phyloP scores from a whole-genome alignment of 139 green algal genomes.

The Chlorella sp. region DNA sequence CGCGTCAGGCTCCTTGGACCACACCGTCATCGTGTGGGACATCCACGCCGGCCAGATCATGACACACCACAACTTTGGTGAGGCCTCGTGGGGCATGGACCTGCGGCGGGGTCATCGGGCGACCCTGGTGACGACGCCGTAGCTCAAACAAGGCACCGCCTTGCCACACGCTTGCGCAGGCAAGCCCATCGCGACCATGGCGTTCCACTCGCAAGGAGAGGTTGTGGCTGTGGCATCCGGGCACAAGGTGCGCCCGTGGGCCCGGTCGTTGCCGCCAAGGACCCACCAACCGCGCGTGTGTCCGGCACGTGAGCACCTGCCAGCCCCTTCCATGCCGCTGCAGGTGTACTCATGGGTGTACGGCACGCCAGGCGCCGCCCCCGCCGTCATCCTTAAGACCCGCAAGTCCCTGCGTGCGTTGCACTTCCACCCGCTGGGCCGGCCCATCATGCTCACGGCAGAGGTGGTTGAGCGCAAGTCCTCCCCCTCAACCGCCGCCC shows the following conservation, averaged over 20 bases:
- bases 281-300: too few species aligned
- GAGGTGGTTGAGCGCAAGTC: slow-evolving; percentile 51
- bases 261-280: too few species aligned
- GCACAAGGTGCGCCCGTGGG: slow-evolving; percentile 53
- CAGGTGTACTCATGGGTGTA: slow-evolving; percentile 72
- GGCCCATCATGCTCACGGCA: slow-evolving; percentile 73
- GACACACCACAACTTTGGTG: slow-evolving; percentile 61
- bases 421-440: slow-evolving; percentile 82
- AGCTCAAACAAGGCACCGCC: neutral
- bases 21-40: slow-evolving; percentile 74
- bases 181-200: slow-evolving; percentile 80
- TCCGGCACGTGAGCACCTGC: too few species aligned
- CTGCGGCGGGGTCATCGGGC: neutral
- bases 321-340: too few species aligned
- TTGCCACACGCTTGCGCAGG: slow-evolving; percentile 31
- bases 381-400: slow-evolving; percentile 54
- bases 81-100: neutral
- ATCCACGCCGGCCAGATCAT: slow-evolving; percentile 58
- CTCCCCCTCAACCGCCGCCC: neutral
- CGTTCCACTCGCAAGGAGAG: slow-evolving; percentile 63
- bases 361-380: slow-evolving; percentile 5
- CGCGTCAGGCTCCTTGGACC: slow-evolving; percentile 79
- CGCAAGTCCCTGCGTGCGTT: slow-evolving; percentile 77
- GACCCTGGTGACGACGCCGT: neutral
- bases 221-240: slow-evolving; percentile 77